Evolutionary conservation across 192 early-diverging fungal species (phyloP).

Genomic region (Chytriomyces sp.): DNA sequence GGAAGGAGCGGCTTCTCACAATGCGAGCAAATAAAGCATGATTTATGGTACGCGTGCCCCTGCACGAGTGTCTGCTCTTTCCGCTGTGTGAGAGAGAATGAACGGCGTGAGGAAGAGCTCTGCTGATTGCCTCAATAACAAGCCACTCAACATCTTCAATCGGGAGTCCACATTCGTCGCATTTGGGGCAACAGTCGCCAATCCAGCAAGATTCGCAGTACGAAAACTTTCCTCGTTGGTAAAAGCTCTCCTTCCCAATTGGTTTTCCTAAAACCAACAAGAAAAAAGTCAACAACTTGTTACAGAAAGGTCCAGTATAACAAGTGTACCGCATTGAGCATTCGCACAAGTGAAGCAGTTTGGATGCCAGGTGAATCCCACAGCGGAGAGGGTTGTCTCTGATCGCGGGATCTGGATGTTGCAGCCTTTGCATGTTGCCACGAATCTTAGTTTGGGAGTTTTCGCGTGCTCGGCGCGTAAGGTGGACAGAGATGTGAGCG

Average conservation of each 20-base stretch:
- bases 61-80: constrained; percentile 28
- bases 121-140: neutral
- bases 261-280: constrained; percentile 7
- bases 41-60: constrained; percentile 27
- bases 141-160: constrained; percentile 23
- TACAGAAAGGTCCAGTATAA: neutral
- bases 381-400: constrained; percentile 14
- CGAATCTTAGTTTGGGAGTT: neutral
- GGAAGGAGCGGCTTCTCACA: constrained; percentile 25
- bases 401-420: neutral
- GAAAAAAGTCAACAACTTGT: neutral
- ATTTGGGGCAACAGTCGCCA: constrained; percentile 28
- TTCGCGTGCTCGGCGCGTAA: neutral
- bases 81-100: neutral
- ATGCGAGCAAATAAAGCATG: constrained; percentile 22
- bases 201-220: constrained; percentile 32
- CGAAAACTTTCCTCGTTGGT: constrained; percentile 27
- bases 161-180: constrained; percentile 25
- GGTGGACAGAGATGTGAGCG: constrained; percentile 12
- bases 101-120: neutral
- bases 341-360: constrained; percentile 33
- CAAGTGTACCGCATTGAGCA: constrained; percentile 24
- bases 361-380: constrained; percentile 31
- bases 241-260: constrained; percentile 30
- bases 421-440: constrained; percentile 30